phyloP scores from a whole-genome alignment of 129 eudicot genomes.

The Arctium lappa region DNA sequence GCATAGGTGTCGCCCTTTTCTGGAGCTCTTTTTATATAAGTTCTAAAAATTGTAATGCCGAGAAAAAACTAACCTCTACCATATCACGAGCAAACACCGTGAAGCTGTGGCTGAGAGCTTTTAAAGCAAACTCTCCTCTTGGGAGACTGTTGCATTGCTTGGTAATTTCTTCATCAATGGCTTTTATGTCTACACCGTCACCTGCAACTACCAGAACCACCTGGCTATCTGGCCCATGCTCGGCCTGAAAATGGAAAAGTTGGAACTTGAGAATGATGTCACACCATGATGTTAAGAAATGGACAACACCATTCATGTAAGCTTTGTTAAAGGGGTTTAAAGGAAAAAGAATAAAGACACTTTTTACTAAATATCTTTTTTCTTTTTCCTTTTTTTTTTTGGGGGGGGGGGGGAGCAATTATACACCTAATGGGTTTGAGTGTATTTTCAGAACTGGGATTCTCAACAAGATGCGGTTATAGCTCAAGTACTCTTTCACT shows the following conservation, averaged over 20 bases:
- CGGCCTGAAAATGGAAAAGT: slow-evolving; percentile 65
- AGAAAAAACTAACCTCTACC: slow-evolving; percentile 70
- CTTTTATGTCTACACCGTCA: slow-evolving; percentile 70
- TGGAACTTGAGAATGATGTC: slow-evolving; percentile 12
- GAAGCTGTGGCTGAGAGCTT: slow-evolving; percentile 92
- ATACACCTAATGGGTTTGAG: background rate
- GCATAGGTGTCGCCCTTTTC: background rate
- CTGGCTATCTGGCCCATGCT: slow-evolving; percentile 99
- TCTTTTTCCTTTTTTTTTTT: no score
- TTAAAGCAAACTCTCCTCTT: slow-evolving; percentile 82
- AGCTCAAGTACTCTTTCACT: background rate
- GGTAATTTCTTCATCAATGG: slow-evolving; percentile 66
- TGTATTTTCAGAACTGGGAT: no score
- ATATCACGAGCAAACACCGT: slow-evolving; percentile 92
- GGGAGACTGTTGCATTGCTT: slow-evolving; percentile 89
- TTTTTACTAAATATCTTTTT: no score
- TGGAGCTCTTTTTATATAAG: background rate
- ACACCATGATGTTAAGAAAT: background rate
- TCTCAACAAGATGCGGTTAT: no score
- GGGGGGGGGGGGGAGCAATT: background rate
- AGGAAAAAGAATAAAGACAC: background rate
- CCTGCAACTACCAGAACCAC: slow-evolving; percentile 95
- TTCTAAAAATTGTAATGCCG: background rate
- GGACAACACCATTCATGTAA: background rate
- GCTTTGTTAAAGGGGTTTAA: background rate